Percentiles rank a stretch among this genome's conserved stretches.
Conservation (phyloP, 768 basidiomycete species). For the Suillus bovinus region DNA sequence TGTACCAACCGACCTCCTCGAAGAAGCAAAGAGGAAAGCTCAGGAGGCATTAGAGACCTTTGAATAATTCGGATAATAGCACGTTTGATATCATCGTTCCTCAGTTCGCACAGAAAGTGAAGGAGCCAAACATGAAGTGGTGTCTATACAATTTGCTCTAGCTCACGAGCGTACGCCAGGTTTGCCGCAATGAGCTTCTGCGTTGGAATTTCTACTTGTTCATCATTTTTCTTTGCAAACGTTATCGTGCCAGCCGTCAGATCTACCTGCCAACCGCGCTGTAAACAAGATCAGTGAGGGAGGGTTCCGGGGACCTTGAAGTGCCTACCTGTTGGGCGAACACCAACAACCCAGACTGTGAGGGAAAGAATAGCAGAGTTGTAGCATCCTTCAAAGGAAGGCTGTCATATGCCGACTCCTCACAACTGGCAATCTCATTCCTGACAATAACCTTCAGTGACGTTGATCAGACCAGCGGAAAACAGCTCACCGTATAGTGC, state of each 20-base stretch:
- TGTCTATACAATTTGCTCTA: conserved; percentile 85
- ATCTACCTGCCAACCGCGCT: conserved; percentile 88
- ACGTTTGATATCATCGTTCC: conserved; percentile 19
- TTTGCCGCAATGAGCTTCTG: conserved; percentile 79
- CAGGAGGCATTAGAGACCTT: conserved; percentile 80
- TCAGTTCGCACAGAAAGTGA: neutral
- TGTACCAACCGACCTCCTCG: conserved; percentile 82
- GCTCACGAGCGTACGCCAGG: conserved; percentile 78
- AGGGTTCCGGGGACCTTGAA: neutral
- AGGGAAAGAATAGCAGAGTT: conserved; percentile 88
- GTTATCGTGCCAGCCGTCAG: conserved; percentile 65
- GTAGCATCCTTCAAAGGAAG: conserved; percentile 89
- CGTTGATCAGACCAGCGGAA: neutral
- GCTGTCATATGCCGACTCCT: conserved; percentile 91
- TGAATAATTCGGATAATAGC: conserved; percentile 38
- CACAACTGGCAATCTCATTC: conserved; percentile 96
- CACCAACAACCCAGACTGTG: conserved; percentile 73
- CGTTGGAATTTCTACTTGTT: conserved; percentile 83
- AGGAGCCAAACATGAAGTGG: conserved; percentile 10
- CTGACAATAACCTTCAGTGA: conserved; percentile 40
- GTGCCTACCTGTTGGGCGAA: conserved; percentile 78
- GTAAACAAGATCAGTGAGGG: conserved; percentile 13
- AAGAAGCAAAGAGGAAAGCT: conserved; percentile 85
- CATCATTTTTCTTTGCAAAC: conserved; percentile 82
- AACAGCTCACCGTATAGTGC: conserved; percentile 76